Evolutionary conservation across 768 basidiomycete species (phyloP).

Genomic region (Terana coerulea): DNA sequence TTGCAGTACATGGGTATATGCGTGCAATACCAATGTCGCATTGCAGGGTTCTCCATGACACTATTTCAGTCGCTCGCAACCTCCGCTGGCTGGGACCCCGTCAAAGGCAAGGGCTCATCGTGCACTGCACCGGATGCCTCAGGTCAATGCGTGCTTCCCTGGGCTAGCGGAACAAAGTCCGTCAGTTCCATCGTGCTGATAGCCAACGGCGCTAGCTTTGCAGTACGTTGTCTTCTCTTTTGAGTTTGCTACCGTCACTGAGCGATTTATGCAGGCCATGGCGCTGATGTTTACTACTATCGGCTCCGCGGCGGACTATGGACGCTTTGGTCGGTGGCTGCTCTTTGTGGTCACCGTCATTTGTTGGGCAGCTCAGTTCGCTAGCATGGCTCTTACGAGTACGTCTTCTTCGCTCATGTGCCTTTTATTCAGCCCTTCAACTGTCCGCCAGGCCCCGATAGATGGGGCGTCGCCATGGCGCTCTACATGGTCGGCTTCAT

Average conservation of each 20-base stretch:
- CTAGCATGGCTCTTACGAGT: slow-evolving; percentile 72
- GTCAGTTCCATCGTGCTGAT: slow-evolving; percentile 76
- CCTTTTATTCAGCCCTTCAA: too few relatives aligned
- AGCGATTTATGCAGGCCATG: too few relatives aligned
- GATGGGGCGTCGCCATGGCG: slow-evolving; percentile 73
- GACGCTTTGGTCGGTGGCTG: slow-evolving; percentile 74
- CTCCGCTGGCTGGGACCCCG: slow-evolving; percentile 71
- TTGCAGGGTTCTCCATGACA: slow-evolving; percentile 57
- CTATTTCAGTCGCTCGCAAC: slow-evolving; percentile 73
- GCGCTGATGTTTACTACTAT: slow-evolving; percentile 79
- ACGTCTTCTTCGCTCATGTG: slow-evolving; percentile 21
- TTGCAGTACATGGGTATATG: neutral
- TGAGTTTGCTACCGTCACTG: too few relatives aligned
- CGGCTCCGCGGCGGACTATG: slow-evolving; percentile 65
- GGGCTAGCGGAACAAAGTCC: slow-evolving; percentile 68
- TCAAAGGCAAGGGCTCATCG: slow-evolving; percentile 64
- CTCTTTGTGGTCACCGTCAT: slow-evolving; percentile 66
- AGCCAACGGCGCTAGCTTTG: slow-evolving; percentile 73
- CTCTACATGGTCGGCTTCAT: slow-evolving; percentile 79
- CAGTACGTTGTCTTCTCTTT: slow-evolving; percentile 43
- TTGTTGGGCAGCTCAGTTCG: slow-evolving; percentile 81
- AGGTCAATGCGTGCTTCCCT: slow-evolving; percentile 75
- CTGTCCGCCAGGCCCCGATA: slow-evolving; percentile 48
- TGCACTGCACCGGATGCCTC: slow-evolving; percentile 56
- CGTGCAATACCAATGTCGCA: neutral